Evolutionary conservation across 2,329 filamentous ascomycete genomes (phyloP).

Genomic region (Cadophora luteo-olivacea): DNA sequence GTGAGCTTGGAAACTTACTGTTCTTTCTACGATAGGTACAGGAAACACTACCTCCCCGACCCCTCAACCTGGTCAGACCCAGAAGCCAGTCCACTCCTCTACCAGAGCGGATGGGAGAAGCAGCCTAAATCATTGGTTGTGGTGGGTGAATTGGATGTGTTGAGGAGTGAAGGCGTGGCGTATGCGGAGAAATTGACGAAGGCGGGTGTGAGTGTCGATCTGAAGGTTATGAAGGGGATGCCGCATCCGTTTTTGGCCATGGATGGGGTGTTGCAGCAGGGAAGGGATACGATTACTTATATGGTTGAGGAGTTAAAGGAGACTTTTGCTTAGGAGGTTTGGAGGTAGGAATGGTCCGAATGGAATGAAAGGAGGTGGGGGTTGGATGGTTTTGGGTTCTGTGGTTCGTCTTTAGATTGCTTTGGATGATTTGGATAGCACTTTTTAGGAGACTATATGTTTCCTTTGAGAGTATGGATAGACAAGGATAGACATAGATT

Average conservation of each 20-base stretch:
- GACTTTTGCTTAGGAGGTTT: slow-evolving; percentile 31
- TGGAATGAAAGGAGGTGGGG: neutral
- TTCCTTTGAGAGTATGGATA: too few species aligned
- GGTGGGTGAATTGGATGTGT: slow-evolving; percentile 62
- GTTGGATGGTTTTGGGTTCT: neutral
- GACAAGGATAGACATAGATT: too few species aligned
- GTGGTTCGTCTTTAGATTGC: neutral
- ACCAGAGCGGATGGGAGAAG: slow-evolving; percentile 53
- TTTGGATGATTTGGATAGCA: neutral
- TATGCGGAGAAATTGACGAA: slow-evolving; percentile 55
- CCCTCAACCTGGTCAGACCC: slow-evolving; percentile 53
- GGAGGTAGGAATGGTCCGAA: neutral
- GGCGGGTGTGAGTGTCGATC: slow-evolving; percentile 54
- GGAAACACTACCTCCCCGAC: slow-evolving; percentile 61
- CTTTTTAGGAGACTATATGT: neutral
- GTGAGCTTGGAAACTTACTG: neutral
- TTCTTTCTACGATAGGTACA: slow-evolving; percentile 46
- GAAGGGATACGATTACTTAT: slow-evolving; percentile 55
- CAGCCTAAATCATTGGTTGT: slow-evolving; percentile 59
- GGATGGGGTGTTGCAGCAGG: slow-evolving; percentile 60
- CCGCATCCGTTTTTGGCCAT: slow-evolving; percentile 65
- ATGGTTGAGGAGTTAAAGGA: slow-evolving; percentile 39
- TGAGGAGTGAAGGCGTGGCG: slow-evolving; percentile 58
- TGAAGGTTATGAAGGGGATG: slow-evolving; percentile 60
- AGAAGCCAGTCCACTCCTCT: slow-evolving; percentile 61